Base-by-base conservation (phyloP, 106 monocot species). In the Apostasia shenzhenica region DNA sequence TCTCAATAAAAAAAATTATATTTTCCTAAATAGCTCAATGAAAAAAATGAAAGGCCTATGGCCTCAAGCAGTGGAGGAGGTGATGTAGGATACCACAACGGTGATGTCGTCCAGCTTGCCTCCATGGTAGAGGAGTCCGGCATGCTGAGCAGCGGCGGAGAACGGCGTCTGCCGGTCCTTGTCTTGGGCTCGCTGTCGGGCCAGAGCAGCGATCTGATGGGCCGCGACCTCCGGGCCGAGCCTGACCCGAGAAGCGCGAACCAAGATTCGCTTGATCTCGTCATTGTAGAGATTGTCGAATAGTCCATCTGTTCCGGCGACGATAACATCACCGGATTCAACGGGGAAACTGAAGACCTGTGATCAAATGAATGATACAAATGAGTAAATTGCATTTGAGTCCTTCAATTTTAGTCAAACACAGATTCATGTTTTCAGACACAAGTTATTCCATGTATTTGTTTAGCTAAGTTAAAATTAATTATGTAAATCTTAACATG, bases 161-260 rank as follows among this genome's bases (percentile, higher is more conserved):
- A 68, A 68, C 1, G 67, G 67, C 9, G 67, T 68, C 13, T 68
- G 67, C 67, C 67, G n/a, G 42, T 68, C 42, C 67, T 68, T 68
- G 54, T 68, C 67, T 54, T 68, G 67, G 41, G 67, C 67, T 68
- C 67, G 67, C 54, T 68, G 67, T 51, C 67, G 67, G 5, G 67
- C 67, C 10, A 68, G 67, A 11, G 67, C 67, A 4, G 67, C 67
- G 4, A 68, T 68, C 48, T 68, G 52, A 38, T 68, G 67, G 5
- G 67, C 67, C 0, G 67, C 54, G 5, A 68, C 67, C 67, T 68
- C 53, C 3, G 67, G 67, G 37, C 11, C 67, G 3, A 54, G 54
- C 42, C 11, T 41, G 40, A 53, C 67, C 26, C 67, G 39, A 12
- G 39, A 10, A 11, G 67, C 67, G 41, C 54, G 67, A 54, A 68